Conservation (phyloP, 306 rosid genomes). For the Prunus campanulata region DNA sequence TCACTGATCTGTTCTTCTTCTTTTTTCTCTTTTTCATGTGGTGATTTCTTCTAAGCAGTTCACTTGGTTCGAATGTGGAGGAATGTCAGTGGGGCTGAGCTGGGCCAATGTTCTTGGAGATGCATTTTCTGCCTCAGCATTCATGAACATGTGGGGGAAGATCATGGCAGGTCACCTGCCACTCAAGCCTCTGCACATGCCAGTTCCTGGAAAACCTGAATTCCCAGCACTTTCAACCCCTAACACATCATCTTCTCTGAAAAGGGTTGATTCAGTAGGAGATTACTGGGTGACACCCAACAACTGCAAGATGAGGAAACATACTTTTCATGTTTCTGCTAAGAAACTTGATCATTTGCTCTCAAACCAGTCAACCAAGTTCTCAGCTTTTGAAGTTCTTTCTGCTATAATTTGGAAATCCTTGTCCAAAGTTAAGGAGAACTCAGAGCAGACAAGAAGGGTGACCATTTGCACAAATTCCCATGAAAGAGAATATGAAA, state of each 20-base stretch:
- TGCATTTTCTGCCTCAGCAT: slow-evolving; percentile 58
- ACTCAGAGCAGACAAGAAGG: slow-evolving; percentile 17
- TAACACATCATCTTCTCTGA: slow-evolving; percentile 32
- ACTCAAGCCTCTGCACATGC: slow-evolving; percentile 23
- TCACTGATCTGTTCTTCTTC: too few species aligned
- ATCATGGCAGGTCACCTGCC: slow-evolving; percentile 36
- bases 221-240: neutral
- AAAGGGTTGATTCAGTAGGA: slow-evolving; percentile 29
- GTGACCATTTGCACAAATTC: slow-evolving; percentile 50
- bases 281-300: slow-evolving; percentile 42
- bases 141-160: slow-evolving; percentile 57
- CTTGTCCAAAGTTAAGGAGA: slow-evolving; percentile 33
- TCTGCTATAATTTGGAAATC: slow-evolving; percentile 66
- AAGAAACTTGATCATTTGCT: slow-evolving; percentile 40
- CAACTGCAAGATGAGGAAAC: slow-evolving; percentile 33
- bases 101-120: slow-evolving; percentile 92
- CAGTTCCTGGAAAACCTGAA: slow-evolving; percentile 9
- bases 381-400: slow-evolving; percentile 49
- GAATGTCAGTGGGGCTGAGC: slow-evolving; percentile 62
- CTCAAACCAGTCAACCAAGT: neutral
- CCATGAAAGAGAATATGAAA: slow-evolving; percentile 19
- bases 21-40: neutral
- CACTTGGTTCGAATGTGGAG: slow-evolving; percentile 78
- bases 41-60: slow-evolving; percentile 31
- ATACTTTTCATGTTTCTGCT: slow-evolving; percentile 42